These are phyloP conservation scores for Halophytophthora batemanensis DNA, from an alignment of 352 stramenopile genomes.

Conservation along the genomic window DNA sequence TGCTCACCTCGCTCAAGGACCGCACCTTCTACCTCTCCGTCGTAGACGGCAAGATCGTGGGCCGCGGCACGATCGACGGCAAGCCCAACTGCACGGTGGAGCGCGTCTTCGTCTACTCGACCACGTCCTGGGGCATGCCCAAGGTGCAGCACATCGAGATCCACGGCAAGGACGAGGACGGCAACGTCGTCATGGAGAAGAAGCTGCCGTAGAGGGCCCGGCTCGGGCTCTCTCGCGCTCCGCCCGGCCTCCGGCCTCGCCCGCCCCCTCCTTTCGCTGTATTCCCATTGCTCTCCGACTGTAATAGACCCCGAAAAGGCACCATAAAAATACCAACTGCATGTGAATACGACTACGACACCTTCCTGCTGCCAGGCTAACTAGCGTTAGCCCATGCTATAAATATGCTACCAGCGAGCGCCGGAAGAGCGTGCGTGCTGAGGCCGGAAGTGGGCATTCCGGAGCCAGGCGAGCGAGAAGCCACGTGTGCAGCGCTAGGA, in stretches of 20 bases:
- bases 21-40: slow-evolving; percentile 70
- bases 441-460: neutral
- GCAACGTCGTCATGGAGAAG: slow-evolving; percentile 80
- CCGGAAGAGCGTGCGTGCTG: too few species aligned
- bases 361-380: too few species aligned
- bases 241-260: neutral
- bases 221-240: neutral
- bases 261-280: too few species aligned
- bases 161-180: slow-evolving; percentile 64
- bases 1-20: slow-evolving; percentile 83
- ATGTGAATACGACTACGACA: too few species aligned
- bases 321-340: slow-evolving; percentile 4
- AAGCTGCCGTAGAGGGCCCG: slow-evolving; percentile 63
- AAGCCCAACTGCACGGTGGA: slow-evolving; percentile 66
- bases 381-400: too few species aligned
- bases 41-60: slow-evolving; percentile 74
- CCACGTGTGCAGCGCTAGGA: too few species aligned
- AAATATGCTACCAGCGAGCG: too few species aligned
- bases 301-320: slow-evolving; percentile 1
- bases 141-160: slow-evolving; percentile 91
- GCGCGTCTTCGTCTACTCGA: slow-evolving; percentile 83
- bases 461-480: too few species aligned
- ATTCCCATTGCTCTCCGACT: neutral
- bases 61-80: slow-evolving; percentile 70
- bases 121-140: slow-evolving; percentile 82